Evolutionary conservation across 495 filamentous ascomycete species (phyloP).

Genomic region (Aspergillus ellipticus): DNA sequence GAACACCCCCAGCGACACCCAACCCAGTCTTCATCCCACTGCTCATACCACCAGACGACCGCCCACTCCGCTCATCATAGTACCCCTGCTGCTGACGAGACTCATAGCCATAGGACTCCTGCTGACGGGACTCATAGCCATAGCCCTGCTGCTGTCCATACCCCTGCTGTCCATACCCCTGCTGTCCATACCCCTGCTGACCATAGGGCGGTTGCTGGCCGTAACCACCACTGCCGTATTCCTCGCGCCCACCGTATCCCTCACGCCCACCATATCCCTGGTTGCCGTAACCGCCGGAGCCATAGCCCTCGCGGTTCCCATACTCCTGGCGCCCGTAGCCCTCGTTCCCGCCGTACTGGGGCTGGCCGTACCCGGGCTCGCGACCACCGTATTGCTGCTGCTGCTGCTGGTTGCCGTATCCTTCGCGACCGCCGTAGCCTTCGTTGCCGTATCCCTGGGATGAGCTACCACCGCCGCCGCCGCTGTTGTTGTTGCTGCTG

Average conservation of each 20-base stretch:
- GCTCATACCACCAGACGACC: conserved; percentile 15
- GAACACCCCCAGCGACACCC: conserved; percentile 47
- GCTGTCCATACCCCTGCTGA: not conserved
- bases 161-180: too few species aligned
- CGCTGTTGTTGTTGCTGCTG: too few species aligned
- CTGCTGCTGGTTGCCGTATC: not conserved
- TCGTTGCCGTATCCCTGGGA: conserved; percentile 7
- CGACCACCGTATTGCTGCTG: too few species aligned
- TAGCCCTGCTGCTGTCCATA: not conserved
- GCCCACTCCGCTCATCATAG: conserved; percentile 6
- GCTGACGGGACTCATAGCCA: conserved; percentile 2
- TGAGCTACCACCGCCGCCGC: not conserved
- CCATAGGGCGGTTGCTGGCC: too few species aligned
- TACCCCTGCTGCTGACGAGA: conserved; percentile 7
- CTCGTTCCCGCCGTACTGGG: not conserved
- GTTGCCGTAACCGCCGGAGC: conserved; percentile 1
- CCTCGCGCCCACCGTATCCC: conserved; percentile 38
- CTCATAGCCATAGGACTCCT: conserved; percentile 10
- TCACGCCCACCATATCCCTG: conserved; percentile 14
- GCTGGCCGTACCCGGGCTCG: not conserved
- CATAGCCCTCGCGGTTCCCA: conserved; percentile 1
- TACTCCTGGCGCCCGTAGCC: not conserved
- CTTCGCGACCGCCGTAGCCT: not conserved
- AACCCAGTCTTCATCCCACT: conserved; percentile 36
- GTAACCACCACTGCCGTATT: conserved; percentile 16